A percentile compares a stretch with the other conserved stretches of the same genome.
phyloP scores from a whole-genome alignment of 1,284 basidiomycete genomes.

The Trichosporon faecale region DNA sequence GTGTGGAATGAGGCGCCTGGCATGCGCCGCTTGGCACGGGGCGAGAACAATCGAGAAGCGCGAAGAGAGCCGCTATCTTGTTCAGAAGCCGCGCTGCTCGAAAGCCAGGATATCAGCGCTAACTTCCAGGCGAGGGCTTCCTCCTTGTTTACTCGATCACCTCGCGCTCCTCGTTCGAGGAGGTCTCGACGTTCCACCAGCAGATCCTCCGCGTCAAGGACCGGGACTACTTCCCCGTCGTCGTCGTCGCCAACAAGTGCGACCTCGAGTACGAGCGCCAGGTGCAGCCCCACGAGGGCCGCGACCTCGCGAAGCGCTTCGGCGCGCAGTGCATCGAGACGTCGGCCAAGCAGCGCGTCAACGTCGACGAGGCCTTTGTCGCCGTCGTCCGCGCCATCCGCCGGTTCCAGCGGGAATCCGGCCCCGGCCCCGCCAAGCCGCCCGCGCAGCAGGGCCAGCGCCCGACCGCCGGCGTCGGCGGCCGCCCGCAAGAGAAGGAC shows the following conservation, averaged over 20 bases:
- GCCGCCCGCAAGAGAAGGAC: slow-evolving; percentile 45
- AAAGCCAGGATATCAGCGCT: not conserved
- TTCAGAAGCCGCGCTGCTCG: not conserved
- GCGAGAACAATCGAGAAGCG: not conserved
- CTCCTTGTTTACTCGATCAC: slow-evolving; percentile 96
- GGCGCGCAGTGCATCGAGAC: slow-evolving; percentile 98
- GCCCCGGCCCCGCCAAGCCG: slow-evolving; percentile 36
- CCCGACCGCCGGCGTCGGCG: slow-evolving; percentile 59
- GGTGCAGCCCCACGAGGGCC: slow-evolving; percentile 96
- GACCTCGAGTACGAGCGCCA: slow-evolving; percentile 97
- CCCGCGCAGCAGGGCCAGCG: slow-evolving; percentile 55
- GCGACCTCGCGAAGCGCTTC: slow-evolving; percentile 93
- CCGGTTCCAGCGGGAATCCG: slow-evolving; percentile 77
- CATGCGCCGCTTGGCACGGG: not conserved
- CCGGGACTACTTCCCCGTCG: slow-evolving; percentile 95
- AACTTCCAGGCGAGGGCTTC: slow-evolving; percentile 96
- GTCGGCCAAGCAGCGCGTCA: slow-evolving; percentile 96
- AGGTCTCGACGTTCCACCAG: slow-evolving; percentile 92
- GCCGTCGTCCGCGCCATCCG: slow-evolving; percentile 95
- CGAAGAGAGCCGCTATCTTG: not conserved
- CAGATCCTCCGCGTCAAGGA: slow-evolving; percentile 91
- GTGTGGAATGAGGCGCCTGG: not conserved
- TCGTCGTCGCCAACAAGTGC: slow-evolving; percentile 98
- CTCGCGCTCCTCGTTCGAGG: slow-evolving; percentile 88
- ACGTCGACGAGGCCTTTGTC: slow-evolving; percentile 98